Percentiles rank a stretch among this genome's conserved stretches.
These are phyloP conservation scores for Pseudogymnoascus sp. DNA, from an alignment of 2,329 filamentous ascomycete genomes.

Conservation along the genomic window DNA sequence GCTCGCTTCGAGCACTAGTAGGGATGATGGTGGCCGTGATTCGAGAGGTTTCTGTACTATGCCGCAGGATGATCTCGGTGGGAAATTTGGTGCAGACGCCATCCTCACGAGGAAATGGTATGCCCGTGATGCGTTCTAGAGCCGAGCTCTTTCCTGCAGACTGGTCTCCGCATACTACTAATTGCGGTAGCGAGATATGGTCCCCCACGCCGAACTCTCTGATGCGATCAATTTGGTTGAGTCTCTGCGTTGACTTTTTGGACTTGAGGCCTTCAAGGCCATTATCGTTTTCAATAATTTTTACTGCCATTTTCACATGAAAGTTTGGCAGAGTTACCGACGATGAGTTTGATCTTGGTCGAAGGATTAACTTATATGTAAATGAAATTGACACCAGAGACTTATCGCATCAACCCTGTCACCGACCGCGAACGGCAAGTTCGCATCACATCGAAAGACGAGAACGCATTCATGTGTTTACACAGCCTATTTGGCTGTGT, in stretches of 20 bases:
- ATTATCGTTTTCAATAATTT: neutral
- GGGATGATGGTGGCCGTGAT: neutral
- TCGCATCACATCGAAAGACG: neutral
- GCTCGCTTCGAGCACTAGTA: neutral
- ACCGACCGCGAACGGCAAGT: neutral
- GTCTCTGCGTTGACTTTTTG: slow-evolving; percentile 10
- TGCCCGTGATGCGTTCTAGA: neutral
- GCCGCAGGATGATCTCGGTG: slow-evolving; percentile 22
- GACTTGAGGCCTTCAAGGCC: neutral
- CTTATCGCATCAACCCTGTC: neutral
- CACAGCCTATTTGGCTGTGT: neutral
- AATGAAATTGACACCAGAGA: neutral
- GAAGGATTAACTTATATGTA: neutral
- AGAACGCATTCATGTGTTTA: neutral
- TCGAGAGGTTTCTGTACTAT: slow-evolving; percentile 5
- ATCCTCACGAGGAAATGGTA: neutral
- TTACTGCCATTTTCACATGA: neutral
- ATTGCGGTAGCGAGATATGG: slow-evolving; percentile 8
- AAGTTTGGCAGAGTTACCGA: neutral
- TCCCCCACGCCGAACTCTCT: slow-evolving; percentile 15
- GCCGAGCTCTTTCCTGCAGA: too few relatives aligned
- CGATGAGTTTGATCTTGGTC: neutral
- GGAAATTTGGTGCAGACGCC: neutral
- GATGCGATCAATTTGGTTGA: slow-evolving; percentile 15
- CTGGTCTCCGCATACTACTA: too few relatives aligned